A percentile compares a stretch with the other conserved stretches of the same genome.
Conservation (phyloP, 2,329 filamentous ascomycete genomes). For the Colletotrichum trifolii region DNA sequence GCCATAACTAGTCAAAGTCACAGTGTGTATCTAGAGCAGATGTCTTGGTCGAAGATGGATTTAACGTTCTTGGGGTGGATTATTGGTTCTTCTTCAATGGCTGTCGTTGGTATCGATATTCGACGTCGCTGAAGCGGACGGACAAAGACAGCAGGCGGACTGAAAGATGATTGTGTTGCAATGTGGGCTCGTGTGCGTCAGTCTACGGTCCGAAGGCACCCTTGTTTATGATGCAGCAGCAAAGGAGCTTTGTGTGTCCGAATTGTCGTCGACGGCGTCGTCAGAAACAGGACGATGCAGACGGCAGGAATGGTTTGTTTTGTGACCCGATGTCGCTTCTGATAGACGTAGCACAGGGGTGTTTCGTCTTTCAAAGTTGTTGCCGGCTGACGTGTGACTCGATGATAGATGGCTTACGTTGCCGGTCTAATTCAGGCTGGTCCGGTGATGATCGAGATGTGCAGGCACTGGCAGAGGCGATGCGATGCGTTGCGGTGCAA, state of each 20-base stretch:
- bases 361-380: slow-evolving; percentile 12
- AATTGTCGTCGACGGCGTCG: slow-evolving; percentile 6
- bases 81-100: slow-evolving; percentile 39
- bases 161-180: not conserved
- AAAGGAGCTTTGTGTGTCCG: slow-evolving; percentile 31
- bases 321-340: slow-evolving; percentile 18
- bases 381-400: slow-evolving; percentile 29
- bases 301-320: slow-evolving; percentile 7
- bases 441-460: slow-evolving; percentile 26
- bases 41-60: slow-evolving; percentile 31
- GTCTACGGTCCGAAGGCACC: not conserved
- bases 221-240: slow-evolving; percentile 14
- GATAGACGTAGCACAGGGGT: slow-evolving; percentile 4
- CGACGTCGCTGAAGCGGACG: slow-evolving; percentile 15
- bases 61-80: slow-evolving; percentile 37
- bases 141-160: slow-evolving; percentile 32
- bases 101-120: slow-evolving; percentile 17
- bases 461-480: slow-evolving; percentile 12
- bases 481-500: slow-evolving; percentile 2
- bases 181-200: too few species aligned
- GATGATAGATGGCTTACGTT: slow-evolving; percentile 25
- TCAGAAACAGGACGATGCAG: not conserved
- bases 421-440: slow-evolving; percentile 26
- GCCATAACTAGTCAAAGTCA: slow-evolving; percentile 96
- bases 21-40: slow-evolving; percentile 59